Evolutionary conservation across 2,329 filamentous ascomycete species (phyloP), one percentile per base, ranked within the genome.

Genomic region (Pseudopyricularia javanii): DNA sequence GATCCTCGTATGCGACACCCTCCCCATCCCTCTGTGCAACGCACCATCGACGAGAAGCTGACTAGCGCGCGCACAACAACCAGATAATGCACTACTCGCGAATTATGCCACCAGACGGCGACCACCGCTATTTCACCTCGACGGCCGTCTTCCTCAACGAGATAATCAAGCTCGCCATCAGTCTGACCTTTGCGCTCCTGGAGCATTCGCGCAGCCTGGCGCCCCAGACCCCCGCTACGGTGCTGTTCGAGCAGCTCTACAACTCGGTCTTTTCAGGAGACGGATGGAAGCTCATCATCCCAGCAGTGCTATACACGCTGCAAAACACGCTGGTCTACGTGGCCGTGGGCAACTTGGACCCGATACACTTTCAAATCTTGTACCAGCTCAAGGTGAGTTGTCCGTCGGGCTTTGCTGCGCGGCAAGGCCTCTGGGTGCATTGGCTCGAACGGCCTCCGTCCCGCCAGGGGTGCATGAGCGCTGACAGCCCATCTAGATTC

Each of bases 291-390:
- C 72, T 98, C 57, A 89, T 88, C 8, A 83, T 97, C 43, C 93
- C 91, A 0, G 93, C 91, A 4, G 77, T 82, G 4, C 74, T 97
- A 2, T 97, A 95, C 65, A 95, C 91, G 0, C 66, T 96, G 28
- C 89, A 96, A 62, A 97, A 96, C 63, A 86, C 87, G n/a, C 71
- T 97, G 52, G 89, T 96, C 66, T 98, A 96, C 63, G 79, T 94
- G 51, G 91, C 89, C 1, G 82, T 96, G 11, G 89, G 88, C 56
- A 96, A 97, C 59, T 68, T 97, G 60, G 89, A 95, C 62, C 87
- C 91, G 0, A 89, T 93, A 4, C 90, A 91, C 52, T 97, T 96
- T 64, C 91, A 96, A 67, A 84, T 95, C 55, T 81, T 93, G 26
- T 95, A 93, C 65, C 91, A 98, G 69, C 74, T 97, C 54, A 96